phyloP scores from a whole-genome alignment of 1,139 yeast genomes.

The Saccharomyces hybrid region DNA sequence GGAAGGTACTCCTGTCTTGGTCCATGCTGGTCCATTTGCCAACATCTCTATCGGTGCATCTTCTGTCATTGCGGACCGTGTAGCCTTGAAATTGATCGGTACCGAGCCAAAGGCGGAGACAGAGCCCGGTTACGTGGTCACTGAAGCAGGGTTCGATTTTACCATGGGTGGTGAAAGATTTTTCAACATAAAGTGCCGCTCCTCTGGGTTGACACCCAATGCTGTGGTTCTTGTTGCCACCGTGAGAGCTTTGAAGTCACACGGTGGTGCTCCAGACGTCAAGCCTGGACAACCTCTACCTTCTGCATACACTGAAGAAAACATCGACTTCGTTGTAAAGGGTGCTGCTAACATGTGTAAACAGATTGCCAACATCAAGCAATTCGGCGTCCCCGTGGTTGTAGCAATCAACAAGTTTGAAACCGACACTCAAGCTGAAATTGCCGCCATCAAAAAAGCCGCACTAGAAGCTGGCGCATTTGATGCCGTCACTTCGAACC shows the following conservation, averaged over 20 bases:
- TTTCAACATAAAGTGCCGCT: conserved; percentile 70
- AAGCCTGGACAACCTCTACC: conserved; percentile 76
- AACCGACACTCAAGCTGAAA: conserved; percentile 63
- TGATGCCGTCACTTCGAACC: conserved; percentile 68
- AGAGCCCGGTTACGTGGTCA: conserved; percentile 59
- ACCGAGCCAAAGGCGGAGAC: conserved; percentile 47
- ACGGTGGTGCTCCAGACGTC: conserved; percentile 80
- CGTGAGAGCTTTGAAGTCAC: conserved; percentile 69
- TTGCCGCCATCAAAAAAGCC: conserved; percentile 52
- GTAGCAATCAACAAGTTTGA: conserved; percentile 74
- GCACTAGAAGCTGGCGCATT: conserved; percentile 68
- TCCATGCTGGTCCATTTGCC: conserved; percentile 98
- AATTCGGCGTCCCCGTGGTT: conserved; percentile 68
- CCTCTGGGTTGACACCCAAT: conserved; percentile 66
- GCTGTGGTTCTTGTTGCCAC: conserved; percentile 75
- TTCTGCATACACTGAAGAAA: conserved; percentile 57
- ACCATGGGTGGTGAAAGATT: conserved; percentile 88
- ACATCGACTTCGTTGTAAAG: conserved; percentile 51
- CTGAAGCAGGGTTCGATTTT: conserved; percentile 83
- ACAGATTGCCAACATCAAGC: conserved; percentile 63
- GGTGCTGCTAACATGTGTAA: conserved; percentile 72
- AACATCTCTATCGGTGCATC: conserved; percentile 96
- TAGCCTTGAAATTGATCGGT: conserved; percentile 91
- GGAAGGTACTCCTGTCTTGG: conserved; percentile 97
- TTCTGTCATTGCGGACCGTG: conserved; percentile 89